Percentiles rank a stretch among this genome's conserved stretches.
These are phyloP conservation scores for Obelidium mucronatum DNA, from an alignment of 192 early-diverging fungal genomes.

Conservation along the genomic window DNA sequence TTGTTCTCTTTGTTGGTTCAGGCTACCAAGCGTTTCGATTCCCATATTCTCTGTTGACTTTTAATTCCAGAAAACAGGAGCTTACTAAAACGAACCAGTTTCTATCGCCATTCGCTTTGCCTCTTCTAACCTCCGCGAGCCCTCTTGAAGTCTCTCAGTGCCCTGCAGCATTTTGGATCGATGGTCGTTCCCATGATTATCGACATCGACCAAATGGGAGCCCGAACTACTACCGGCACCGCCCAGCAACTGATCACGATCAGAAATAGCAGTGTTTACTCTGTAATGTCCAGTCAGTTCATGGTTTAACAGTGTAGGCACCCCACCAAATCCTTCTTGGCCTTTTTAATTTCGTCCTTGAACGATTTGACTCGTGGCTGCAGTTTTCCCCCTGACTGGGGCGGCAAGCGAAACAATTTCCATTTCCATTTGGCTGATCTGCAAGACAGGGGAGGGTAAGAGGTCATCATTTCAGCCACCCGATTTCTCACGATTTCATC, in stretches of 20 bases:
- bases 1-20: conserved; percentile 90
- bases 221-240: conserved; percentile 19
- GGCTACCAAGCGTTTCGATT: conserved; percentile 79
- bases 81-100: conserved; percentile 58
- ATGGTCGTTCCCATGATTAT: conserved; percentile 71
- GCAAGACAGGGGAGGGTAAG: not conserved
- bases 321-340: conserved; percentile 78
- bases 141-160: conserved; percentile 84
- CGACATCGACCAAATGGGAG: conserved; percentile 49
- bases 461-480: not conserved
- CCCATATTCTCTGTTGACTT: conserved; percentile 72
- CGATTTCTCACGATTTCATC: conserved; percentile 78
- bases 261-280: conserved; percentile 26
- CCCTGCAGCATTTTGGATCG: conserved; percentile 78
- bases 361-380: conserved; percentile 72
- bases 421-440: conserved; percentile 93
- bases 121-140: conserved; percentile 81
- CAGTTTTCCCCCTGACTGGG: conserved; percentile 65
- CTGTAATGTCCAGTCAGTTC: not conserved
- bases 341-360: conserved; percentile 81
- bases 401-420: conserved; percentile 81
- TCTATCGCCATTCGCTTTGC: conserved; percentile 91
- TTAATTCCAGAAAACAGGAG: not conserved
- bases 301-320: not conserved
- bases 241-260: conserved; percentile 58